Percentiles rank a stretch among this genome's conserved stretches.
Conservation (phyloP, 306 rosid genomes). For the Quercus mongolica region DNA sequence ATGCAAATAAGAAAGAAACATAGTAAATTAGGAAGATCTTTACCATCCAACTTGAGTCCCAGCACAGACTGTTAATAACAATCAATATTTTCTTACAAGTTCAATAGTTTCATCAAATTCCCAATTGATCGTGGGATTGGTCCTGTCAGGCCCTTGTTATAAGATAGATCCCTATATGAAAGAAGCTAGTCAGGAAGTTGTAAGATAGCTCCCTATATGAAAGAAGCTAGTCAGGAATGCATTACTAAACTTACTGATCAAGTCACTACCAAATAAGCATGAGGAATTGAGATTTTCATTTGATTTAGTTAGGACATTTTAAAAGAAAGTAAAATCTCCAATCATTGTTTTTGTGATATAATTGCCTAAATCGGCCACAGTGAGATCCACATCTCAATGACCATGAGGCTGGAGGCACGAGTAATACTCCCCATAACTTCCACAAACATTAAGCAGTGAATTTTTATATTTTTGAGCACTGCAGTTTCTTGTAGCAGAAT, state of each 20-base stretch:
- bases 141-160: conserved; percentile 46
- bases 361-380: too few species aligned
- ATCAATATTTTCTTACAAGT: conserved; percentile 29
- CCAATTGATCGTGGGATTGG: conserved; percentile 35
- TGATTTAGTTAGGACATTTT: neutral
- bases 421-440: too few species aligned
- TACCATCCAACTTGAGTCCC: neutral
- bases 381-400: too few species aligned
- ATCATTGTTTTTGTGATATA: too few species aligned
- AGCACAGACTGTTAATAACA: neutral
- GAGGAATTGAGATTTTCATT: neutral
- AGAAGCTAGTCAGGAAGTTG: conserved; percentile 26
- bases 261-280: neutral
- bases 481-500: too few species aligned
- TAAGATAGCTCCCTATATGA: conserved; percentile 44
- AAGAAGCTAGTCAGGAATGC: conserved; percentile 4
- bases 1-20: conserved; percentile 10
- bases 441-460: too few species aligned
- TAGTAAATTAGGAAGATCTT: conserved; percentile 9
- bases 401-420: too few species aligned
- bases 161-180: conserved; percentile 45
- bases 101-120: conserved; percentile 20
- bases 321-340: neutral
- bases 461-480: too few species aligned
- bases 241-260: neutral